These are phyloP conservation scores for Amanita polypyramis DNA, from an alignment of 768 basidiomycete species.

Conservation along the genomic window DNA sequence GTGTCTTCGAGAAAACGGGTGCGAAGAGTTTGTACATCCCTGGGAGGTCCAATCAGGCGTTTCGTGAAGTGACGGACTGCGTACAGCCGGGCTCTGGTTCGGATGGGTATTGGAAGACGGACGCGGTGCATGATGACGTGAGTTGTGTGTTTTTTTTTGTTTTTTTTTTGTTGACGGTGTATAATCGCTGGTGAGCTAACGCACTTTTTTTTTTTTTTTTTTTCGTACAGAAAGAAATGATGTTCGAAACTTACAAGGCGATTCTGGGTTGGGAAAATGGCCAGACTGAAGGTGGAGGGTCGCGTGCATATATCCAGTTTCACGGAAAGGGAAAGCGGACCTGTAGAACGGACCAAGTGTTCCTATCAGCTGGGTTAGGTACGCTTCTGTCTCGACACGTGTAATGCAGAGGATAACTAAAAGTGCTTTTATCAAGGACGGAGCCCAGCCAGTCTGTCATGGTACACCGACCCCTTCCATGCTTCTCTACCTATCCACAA, in stretches of 20 bases:
- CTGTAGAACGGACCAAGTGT: conserved; percentile 28
- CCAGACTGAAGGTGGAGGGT: conserved; percentile 18
- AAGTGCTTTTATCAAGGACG: conserved; percentile 11
- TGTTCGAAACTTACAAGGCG: conserved; percentile 27
- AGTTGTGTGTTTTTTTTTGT: conserved; percentile 5
- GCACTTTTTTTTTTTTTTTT: background rate
- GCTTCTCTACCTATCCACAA: conserved; percentile 5
- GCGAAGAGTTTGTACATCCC: conserved; percentile 32
- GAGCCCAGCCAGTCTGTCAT: conserved; percentile 17
- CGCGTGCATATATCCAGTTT: conserved; percentile 36
- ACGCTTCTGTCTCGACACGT: conserved; percentile 6
- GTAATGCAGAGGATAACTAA: background rate
- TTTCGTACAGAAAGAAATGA: conserved; percentile 34
- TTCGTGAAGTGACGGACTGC: conserved; percentile 22
- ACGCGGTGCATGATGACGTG: conserved; percentile 37
- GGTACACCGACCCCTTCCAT: conserved; percentile 24
- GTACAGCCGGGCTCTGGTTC: conserved; percentile 13
- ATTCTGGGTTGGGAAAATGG: conserved; percentile 30
- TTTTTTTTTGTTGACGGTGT: no score
- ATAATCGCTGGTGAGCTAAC: background rate
- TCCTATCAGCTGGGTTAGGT: conserved; percentile 38
- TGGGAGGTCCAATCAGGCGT: conserved; percentile 28
- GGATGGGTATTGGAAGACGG: conserved; percentile 30
- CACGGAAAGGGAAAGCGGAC: conserved; percentile 32
- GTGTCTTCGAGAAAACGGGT: conserved; percentile 26